These are phyloP conservation scores for Parastagonospora avenae DNA, from an alignment of 2,329 filamentous ascomycete species.

Conservation along the genomic window DNA sequence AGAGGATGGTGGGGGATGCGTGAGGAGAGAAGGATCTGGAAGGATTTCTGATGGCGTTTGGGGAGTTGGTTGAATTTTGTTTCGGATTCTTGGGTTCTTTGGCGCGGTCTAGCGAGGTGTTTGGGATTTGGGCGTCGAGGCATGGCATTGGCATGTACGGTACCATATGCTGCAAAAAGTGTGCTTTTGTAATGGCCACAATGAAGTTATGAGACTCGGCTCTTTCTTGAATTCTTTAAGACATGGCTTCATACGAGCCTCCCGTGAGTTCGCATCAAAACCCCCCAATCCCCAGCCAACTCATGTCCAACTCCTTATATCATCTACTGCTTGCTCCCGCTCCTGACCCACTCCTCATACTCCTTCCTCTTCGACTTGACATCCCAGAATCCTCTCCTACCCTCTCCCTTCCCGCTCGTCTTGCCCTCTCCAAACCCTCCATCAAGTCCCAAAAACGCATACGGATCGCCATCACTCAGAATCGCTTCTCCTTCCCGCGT, in stretches of 20 bases:
- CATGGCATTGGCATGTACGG: not conserved
- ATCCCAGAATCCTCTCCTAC: constrained; percentile 83
- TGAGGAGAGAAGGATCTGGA: constrained; percentile 10
- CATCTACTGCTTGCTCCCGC: constrained; percentile 20
- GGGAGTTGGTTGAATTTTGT: not conserved
- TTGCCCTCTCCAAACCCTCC: constrained; percentile 60
- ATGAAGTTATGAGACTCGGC: not conserved
- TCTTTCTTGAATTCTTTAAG: not conserved
- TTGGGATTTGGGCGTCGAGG: constrained; percentile 4
- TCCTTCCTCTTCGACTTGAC: constrained; percentile 84
- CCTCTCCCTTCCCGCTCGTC: constrained; percentile 62
- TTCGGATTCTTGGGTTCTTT: not conserved
- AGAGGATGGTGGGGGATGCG: constrained; percentile 33
- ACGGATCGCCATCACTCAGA: constrained; percentile 75
- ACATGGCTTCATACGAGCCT: not conserved
- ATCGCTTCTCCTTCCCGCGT: constrained; percentile 70
- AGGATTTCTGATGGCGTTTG: not conserved
- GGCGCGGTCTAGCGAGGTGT: constrained; percentile 18
- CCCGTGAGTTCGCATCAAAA: not conserved
- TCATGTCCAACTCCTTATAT: not conserved
- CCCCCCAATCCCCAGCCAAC: not conserved
- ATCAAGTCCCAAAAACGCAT: constrained; percentile 61
- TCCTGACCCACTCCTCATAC: constrained; percentile 73
- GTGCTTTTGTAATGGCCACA: not conserved
- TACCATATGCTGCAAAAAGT: not conserved